Conservation (phyloP, 345 rosid species). For the Cardiospermum halicacabum region DNA sequence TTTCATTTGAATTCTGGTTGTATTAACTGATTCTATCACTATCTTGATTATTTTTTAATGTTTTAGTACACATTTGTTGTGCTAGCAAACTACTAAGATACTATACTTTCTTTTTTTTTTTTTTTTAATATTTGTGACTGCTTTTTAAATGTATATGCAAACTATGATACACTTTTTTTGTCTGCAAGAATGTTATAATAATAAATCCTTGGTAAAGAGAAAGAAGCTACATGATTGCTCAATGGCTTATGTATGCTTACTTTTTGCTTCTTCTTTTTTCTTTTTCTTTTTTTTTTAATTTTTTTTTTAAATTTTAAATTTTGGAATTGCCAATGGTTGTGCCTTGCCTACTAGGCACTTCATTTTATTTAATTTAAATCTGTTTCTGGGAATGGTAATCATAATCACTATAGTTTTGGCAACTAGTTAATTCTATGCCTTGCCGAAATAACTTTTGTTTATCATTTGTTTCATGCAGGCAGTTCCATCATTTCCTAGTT, state of each 20-base stretch:
- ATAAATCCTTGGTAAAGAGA: neutral
- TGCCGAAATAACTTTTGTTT: neutral
- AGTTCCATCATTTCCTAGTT: constrained; percentile 89
- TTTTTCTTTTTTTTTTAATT: neutral
- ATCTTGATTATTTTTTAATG: neutral
- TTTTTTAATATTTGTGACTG: neutral
- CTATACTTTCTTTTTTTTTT: neutral
- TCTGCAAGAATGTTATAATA: neutral
- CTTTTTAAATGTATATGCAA: neutral
- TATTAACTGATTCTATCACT: neutral
- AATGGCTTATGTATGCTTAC: neutral
- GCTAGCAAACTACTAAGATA: neutral
- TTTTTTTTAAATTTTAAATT: too few species aligned
- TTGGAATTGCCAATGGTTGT: neutral
- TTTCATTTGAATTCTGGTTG: neutral
- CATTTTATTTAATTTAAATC: neutral
- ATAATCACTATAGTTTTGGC: neutral
- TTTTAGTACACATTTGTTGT: neutral
- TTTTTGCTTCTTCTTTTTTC: neutral
- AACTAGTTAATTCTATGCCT: neutral
- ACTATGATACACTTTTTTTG: constrained; percentile 6
- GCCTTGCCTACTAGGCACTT: neutral
- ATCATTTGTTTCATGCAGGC: constrained; percentile 48
- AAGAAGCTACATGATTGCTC: neutral
- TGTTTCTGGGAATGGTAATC: neutral